Percentiles rank a stretch among this genome's conserved stretches.
Evolutionary conservation across 257 asterid species (phyloP).

Genomic region (Solanum lycopersicoides): DNA sequence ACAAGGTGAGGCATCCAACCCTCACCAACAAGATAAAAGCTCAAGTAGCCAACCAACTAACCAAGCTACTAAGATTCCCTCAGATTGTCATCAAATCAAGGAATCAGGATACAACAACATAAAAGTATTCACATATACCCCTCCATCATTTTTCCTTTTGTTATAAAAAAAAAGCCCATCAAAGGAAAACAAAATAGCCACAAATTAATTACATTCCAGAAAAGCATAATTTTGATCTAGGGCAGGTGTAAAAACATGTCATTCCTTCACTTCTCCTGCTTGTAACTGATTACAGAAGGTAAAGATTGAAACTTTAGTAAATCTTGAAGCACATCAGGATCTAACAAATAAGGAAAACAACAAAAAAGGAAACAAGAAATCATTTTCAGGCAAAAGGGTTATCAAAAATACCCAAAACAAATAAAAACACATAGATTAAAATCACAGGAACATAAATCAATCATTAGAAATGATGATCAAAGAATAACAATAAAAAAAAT

Average conservation of each 20-base stretch:
- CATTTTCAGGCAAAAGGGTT: not conserved
- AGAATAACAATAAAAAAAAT: not conserved
- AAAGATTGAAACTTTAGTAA: not conserved
- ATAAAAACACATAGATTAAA: not conserved
- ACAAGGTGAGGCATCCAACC: not conserved
- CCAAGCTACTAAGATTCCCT: not conserved
- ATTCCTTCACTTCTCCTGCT: not conserved
- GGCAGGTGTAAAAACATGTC: not conserved
- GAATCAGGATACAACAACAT: not conserved
- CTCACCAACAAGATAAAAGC: not conserved
- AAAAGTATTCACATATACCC: not conserved
- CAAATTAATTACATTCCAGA: not conserved
- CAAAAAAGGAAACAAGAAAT: not conserved
- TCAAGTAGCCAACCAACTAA: not conserved
- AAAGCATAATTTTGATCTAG: not conserved
- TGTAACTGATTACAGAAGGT: not conserved
- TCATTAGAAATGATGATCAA: not conserved
- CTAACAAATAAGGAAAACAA: slow-evolving; percentile 10
- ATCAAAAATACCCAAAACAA: not conserved
- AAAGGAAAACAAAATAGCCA: slow-evolving; percentile 8
- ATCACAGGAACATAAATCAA: not conserved
- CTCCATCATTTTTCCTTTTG: not conserved
- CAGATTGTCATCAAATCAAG: not conserved
- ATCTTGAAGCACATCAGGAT: slow-evolving; percentile 18
- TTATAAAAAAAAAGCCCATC: not conserved